A percentile compares a stretch with the other conserved stretches of the same genome.
These are phyloP conservation scores for Antrodiella citrinella DNA, from an alignment of 768 basidiomycete genomes.

Conservation along the genomic window DNA sequence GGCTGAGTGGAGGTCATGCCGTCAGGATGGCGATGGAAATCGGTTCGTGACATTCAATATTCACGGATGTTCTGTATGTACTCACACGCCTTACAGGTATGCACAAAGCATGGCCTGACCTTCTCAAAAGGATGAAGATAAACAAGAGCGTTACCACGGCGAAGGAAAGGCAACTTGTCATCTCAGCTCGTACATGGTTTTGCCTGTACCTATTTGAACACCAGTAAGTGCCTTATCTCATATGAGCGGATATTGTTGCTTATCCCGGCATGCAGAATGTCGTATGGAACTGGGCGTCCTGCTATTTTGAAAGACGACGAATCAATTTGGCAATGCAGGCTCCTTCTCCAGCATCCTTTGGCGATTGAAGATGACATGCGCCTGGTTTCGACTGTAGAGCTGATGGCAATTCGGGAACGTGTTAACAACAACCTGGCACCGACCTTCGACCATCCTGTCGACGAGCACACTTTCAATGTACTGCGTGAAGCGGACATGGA, in stretches of 20 bases:
- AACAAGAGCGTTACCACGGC: constrained; percentile 48
- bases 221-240: constrained; percentile 49
- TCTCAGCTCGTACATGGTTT: constrained; percentile 85
- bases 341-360: constrained; percentile 78
- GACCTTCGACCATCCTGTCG: constrained; percentile 61
- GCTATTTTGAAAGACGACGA: constrained; percentile 91
- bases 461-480: constrained; percentile 62
- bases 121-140: constrained; percentile 70
- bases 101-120: constrained; percentile 85
- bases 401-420: constrained; percentile 83
- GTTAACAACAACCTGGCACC: constrained; percentile 79
- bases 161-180: constrained; percentile 71
- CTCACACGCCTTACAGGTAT: constrained; percentile 42
- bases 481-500: constrained; percentile 68
- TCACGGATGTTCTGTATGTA: background rate
- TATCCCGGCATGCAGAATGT: constrained; percentile 49
- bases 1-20: constrained; percentile 93
- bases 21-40: constrained; percentile 95
- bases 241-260: constrained; percentile 5
- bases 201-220: constrained; percentile 91
- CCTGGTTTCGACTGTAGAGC: constrained; percentile 88
- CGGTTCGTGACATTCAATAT: constrained; percentile 38
- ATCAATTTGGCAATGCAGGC: constrained; percentile 73
- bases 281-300: constrained; percentile 90
- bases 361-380: constrained; percentile 92